A percentile compares a stretch with the other conserved stretches of the same genome.
These are phyloP conservation scores for Pichia sp. DNA, from an alignment of 1,139 yeast genomes.

Conservation along the genomic window DNA sequence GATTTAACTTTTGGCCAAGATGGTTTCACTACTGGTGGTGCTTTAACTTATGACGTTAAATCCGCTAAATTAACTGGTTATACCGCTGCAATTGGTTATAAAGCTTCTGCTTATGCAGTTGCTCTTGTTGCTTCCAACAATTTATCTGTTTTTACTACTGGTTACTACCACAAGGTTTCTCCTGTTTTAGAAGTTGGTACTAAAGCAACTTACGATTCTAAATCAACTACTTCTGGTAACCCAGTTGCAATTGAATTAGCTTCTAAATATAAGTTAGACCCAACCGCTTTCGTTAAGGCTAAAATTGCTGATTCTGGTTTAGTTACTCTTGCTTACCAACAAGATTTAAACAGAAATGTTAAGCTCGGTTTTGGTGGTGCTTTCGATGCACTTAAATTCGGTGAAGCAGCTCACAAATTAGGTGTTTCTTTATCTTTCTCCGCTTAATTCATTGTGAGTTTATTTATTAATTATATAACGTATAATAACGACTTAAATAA, in stretches of 20 bases:
- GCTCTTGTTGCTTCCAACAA: slow-evolving; percentile 87
- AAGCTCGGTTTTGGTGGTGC: slow-evolving; percentile 97
- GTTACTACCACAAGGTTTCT: slow-evolving; percentile 94
- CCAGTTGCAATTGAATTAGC: slow-evolving; percentile 87
- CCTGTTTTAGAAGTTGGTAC: slow-evolving; percentile 95
- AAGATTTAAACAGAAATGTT: slow-evolving; percentile 94
- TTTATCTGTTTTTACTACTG: slow-evolving; percentile 87
- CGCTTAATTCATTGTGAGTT: slow-evolving; percentile 17
- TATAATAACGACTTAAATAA: neutral
- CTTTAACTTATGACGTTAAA: slow-evolving; percentile 92
- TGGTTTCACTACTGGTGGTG: slow-evolving; percentile 96
- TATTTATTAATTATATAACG: neutral
- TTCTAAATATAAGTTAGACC: slow-evolving; percentile 87
- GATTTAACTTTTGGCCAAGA: slow-evolving; percentile 94
- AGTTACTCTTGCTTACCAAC: slow-evolving; percentile 92
- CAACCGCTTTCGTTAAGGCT: slow-evolving; percentile 86
- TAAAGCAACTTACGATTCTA: slow-evolving; percentile 93
- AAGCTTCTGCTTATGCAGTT: slow-evolving; percentile 80
- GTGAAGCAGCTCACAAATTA: slow-evolving; percentile 97
- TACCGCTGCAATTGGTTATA: slow-evolving; percentile 92
- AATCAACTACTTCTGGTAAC: slow-evolving; percentile 55
- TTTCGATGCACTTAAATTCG: slow-evolving; percentile 90
- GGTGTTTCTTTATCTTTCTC: slow-evolving; percentile 85
- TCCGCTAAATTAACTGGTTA: slow-evolving; percentile 90
- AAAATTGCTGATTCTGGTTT: slow-evolving; percentile 96